These are phyloP conservation scores for Ophiostoma novo-ulmi DNA, from an alignment of 2,329 filamentous ascomycete genomes.

Conservation along the genomic window DNA sequence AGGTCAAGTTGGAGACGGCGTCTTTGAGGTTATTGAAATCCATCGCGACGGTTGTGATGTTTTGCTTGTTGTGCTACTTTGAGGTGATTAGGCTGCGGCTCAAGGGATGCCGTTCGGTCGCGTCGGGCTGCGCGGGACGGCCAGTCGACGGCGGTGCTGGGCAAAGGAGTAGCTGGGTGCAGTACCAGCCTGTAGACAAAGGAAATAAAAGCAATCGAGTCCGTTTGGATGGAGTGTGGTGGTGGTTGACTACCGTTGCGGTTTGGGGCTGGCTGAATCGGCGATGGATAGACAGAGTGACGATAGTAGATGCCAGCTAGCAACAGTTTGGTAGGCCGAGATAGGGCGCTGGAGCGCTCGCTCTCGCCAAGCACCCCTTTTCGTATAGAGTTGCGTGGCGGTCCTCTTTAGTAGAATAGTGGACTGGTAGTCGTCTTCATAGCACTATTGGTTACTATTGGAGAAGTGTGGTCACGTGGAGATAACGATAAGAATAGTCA, in stretches of 20 bases:
- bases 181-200: neutral
- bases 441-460: neutral
- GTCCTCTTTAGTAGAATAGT: neutral
- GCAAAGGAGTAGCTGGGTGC: neutral
- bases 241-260: neutral
- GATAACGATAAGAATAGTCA: neutral
- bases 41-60: constrained; percentile 46
- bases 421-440: neutral
- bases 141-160: neutral
- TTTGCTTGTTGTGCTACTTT: constrained; percentile 8
- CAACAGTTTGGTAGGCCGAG: neutral
- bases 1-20: constrained; percentile 81
- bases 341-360: constrained; percentile 8
- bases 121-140: neutral
- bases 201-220: neutral
- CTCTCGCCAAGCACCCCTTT: constrained; percentile 3
- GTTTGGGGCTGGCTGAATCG: neutral
- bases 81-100: neutral
- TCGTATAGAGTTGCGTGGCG: neutral
- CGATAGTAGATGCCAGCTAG: constrained; percentile 12
- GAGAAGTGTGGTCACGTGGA: neutral
- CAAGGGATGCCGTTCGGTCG: constrained; percentile 4
- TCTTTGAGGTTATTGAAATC: constrained; percentile 81
- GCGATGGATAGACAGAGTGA: neutral
- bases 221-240: neutral